These are phyloP conservation scores for Phaeosphaeriaceae sp. DNA, from an alignment of 2,329 filamentous ascomycete species.

Conservation along the genomic window DNA sequence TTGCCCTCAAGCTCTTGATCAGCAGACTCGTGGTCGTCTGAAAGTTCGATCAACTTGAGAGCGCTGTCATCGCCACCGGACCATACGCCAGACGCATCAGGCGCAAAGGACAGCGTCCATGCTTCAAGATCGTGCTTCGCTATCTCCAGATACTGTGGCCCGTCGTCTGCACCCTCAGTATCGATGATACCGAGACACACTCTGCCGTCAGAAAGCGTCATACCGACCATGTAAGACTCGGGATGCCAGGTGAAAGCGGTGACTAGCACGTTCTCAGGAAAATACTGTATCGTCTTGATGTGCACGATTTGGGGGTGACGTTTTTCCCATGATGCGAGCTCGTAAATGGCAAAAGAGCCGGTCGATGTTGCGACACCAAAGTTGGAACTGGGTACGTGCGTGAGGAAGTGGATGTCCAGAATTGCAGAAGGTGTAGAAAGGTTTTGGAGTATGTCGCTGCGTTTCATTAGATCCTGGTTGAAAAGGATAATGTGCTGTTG, in stretches of 20 bases:
- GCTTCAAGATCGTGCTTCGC: conserved; percentile 67
- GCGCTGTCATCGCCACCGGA: conserved; percentile 81
- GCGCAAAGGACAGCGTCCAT: conserved; percentile 72
- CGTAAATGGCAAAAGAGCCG: conserved; percentile 71
- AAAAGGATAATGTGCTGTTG: background rate
- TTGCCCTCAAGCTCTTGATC: conserved; percentile 1
- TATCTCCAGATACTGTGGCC: conserved; percentile 26
- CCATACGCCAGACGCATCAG: conserved; percentile 57
- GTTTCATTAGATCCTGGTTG: background rate
- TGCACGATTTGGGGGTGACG: conserved; percentile 23
- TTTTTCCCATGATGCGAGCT: conserved; percentile 43
- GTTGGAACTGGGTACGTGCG: conserved; percentile 54
- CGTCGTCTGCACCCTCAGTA: conserved; percentile 17
- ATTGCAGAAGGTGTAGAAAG: conserved; percentile 73
- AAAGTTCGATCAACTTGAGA: conserved; percentile 51
- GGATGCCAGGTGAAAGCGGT: conserved; percentile 80
- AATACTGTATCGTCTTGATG: conserved; percentile 55
- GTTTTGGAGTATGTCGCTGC: conserved; percentile 61
- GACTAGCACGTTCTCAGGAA: conserved; percentile 68
- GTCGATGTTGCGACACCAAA: conserved; percentile 82
- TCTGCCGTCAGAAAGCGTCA: conserved; percentile 74
- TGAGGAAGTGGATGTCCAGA: conserved; percentile 83
- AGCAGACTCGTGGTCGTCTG: conserved; percentile 2
- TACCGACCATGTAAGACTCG: conserved; percentile 62
- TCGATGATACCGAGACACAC: conserved; percentile 53